Evolutionary conservation across 2,329 filamentous ascomycete species (phyloP), one percentile per base, ranked within the genome.

Genomic region (Septoria petroselini): DNA sequence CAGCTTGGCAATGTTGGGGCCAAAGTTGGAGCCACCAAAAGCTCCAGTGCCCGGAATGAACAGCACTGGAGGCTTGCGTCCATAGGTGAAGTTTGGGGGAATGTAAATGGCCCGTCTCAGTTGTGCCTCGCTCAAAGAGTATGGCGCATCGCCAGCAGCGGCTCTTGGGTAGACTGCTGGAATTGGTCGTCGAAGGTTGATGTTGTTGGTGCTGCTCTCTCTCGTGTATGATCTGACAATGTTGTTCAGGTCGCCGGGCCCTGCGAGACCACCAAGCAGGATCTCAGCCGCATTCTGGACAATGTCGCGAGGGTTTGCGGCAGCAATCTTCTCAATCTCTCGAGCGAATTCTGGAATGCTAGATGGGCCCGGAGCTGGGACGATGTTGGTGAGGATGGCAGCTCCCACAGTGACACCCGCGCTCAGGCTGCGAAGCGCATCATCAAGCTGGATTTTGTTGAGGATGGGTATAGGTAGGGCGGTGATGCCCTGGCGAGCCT

Each of bases 21-120:
- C 60, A 48, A 71, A 80, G 35, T 67, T 71, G 18, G 63, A 62
- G 27, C 72, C 73, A 1, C 73, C 77, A 15, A 72, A 73, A n/a
- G 70, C 59, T 11, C 72, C 76, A 0, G 78, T 80, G 1, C 77
- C 78, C 3, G 76, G 76, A 3, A 81, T 67, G 21, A 81, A 70
- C 4, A 81, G 65, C 8, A 80, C 70, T 0, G 76, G 76, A 8
- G 47, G 58, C 12, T 50, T 48, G 15, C 68, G 60, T 8, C 75
- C 74, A 50, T 69, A 71, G 4, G 70, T 72, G 63, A 79, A 81
- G 11, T 60, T 62, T 0, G 68, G 43, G 3, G 78, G 76, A 39
- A 80, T 77, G 57, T 73, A 72, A 42, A 82, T 78, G 3, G 73
- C 76, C 12, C 70, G 60, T 14, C 76, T 72, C n/a, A 81, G 69